Conservation (phyloP, 176 grass and related monocot species). For the Oryza punctata region DNA sequence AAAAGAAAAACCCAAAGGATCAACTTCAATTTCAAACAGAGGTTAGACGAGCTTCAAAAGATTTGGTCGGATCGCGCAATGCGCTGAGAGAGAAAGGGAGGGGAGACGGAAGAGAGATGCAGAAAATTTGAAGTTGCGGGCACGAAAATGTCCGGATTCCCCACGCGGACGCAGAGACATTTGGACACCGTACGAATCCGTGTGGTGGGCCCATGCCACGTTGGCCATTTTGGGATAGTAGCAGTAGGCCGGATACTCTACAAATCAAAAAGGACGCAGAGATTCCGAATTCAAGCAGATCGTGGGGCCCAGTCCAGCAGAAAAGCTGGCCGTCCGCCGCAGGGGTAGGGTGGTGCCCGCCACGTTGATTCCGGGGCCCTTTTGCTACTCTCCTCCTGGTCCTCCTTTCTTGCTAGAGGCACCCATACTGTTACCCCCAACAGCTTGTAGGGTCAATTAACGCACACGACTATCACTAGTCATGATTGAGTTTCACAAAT, state of each 20-base stretch:
- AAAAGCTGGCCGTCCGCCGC: slow-evolving; percentile 31
- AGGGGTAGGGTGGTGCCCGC: slow-evolving; percentile 46
- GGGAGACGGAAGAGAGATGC: neutral
- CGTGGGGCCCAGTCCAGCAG: slow-evolving; percentile 29
- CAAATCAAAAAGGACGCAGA: slow-evolving; percentile 20
- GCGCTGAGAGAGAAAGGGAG: too few species aligned
- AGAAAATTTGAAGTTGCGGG: neutral
- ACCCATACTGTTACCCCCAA: neutral
- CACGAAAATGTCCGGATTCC: neutral
- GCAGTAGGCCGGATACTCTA: neutral
- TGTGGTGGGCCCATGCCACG: neutral
- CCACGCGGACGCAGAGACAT: neutral
- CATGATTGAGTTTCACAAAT: too few species aligned
- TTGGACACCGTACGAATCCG: neutral
- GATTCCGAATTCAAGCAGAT: slow-evolving; percentile 26
- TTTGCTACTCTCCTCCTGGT: neutral
- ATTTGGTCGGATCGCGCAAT: too few species aligned
- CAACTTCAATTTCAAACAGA: too few species aligned
- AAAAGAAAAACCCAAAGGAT: too few species aligned
- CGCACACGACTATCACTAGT: too few species aligned
- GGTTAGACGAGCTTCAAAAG: too few species aligned
- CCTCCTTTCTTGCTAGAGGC: neutral
- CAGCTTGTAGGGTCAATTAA: too few species aligned
- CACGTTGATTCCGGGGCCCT: slow-evolving; percentile 43
- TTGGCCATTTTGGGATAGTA: too few species aligned